Evolutionary conservation across 441 rosid genomes (phyloP), one percentile per base, ranked within the genome.

Genomic region (Kokia cookei): DNA sequence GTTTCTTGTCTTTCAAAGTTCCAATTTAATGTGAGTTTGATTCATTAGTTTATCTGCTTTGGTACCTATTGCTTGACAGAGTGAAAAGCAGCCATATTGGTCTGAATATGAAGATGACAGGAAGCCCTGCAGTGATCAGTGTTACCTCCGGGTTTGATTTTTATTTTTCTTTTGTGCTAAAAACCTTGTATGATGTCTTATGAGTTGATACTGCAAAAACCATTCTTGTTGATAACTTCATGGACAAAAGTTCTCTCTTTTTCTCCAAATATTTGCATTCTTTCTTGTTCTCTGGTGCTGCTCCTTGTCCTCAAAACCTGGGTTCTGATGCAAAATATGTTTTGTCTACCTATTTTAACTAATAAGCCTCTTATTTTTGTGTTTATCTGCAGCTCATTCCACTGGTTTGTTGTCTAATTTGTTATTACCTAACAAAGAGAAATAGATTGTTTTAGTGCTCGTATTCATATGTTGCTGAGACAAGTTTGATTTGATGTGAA

Each of bases 71-170:
- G 79, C 71, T 77, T 82, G 74, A 67, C 89, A 93, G 99, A 85
- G 84, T 76, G 93, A 89, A 80, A 87, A 83, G 72, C 87, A 77
- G 73, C 75, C 89, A 59, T 80, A 81, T 82, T 81, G 85, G 81
- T 77, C 82, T 54, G 90, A 87, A 80, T 75, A 83, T 77, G 93
- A 90, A 84, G 92, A 88, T 78, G 92, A 85, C 68, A 74, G 82
- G 78, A 79, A 83, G 66, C 91, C 90, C 77, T 95, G 99, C 76
- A 81, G 91, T 63, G 87, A 90, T 54, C 88, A 82, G 17, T 95
- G 99, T 85, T 87, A 84, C 82, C 92, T 93, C 75, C 80, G 67
- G 90, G 99, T 91, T 62, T 77, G 51, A 68, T 69, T 77, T 79
- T 75, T 24, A 57, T 63, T 55, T 54, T 43, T 65, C 48, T 72